Evolutionary conservation across 1,139 yeast species (phyloP), one percentile per base, ranked within the genome.

Genomic region (Taphrina pruni): DNA sequence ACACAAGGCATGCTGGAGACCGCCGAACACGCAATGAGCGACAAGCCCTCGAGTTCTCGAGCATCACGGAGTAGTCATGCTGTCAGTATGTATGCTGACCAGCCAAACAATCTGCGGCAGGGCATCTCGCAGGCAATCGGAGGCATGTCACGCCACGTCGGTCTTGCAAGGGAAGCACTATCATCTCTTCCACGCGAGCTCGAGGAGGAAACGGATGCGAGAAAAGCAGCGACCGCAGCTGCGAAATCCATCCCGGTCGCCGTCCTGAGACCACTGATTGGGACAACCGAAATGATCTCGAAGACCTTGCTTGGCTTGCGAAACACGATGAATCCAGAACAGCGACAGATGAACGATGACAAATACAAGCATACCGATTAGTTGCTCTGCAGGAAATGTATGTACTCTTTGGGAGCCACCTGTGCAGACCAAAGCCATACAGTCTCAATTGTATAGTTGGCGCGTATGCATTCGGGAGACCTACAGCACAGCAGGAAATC

Each of bases 271-370:
- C 97, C 98, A 1, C 84, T 91, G 75, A 92, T 93, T 73, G 98
- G 97, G 1, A 92, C 97, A 0, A 90, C 97, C 0, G 97, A 92
- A 76, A 96, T 96, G 0, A 82, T 93, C 2, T 88, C 94, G 26
- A 89, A 87, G 75, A 85, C 97, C 0, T 80, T 93, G 69, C 84
- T 91, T 81, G 98, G 98, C 0, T 83, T 93, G 8, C 87, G 93
- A 55, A 92, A 92, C 76, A 89, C 88, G 72, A 80, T 92, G 56
- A 94, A 90, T 76, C 89, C 94, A 0, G 82, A 83, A 9, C 85
- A 85, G 72, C 79, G 81, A 69, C 75, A 76, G 62, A 81, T 81
- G 68, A 78, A 84, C 14, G 81, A 84, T 65, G 90, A 87, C 70
- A 69, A 70, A 48, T 70, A 70, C 62, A 70, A 70, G 46, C 56